Base-by-base conservation (phyloP, 23 red algal genomes). In the Gracilariopsis chorda region DNA sequence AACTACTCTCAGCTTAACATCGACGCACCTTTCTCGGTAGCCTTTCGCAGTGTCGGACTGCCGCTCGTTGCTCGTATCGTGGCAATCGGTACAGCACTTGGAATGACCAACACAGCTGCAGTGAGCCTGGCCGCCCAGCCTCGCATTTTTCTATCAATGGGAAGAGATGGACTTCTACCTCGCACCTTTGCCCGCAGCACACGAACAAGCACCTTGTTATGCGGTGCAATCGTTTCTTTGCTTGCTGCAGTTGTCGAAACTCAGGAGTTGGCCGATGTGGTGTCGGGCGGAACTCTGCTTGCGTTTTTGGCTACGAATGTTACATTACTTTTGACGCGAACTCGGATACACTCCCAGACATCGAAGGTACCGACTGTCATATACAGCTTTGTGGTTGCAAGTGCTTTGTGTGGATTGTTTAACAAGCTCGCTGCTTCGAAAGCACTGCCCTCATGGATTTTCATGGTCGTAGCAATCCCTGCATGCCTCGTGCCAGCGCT, bases 131-230 rank as follows among this genome's bases (percentile, higher is more conserved):
- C 90, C n/a, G 95, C 95, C 7, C 95, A 94, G 62, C 95, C 95
- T 7, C 83, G 95, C 16, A 82, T 98, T 48, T 94, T 98, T 77
- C 43, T 91, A 39, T 92, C 95, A 19, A 98, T 98, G 95, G 84
- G 90, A 6, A 53, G 85, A 14, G 95, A 98, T 47, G 95, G 95
- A 49, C 67, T 98, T 0, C 78, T 98, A 12, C 95, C 95, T 17
- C 76, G 78, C 46, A 45, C 85, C 12, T 83, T 98, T 68, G 70
- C 72, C 2, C 37, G 41, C 20, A 88, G 78, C 41, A 75, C 80
- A 11, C 86, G 95, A 39, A 29, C 83, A 3, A 84, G 90, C 20
- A 94, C 95, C 7, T 27, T 98, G 20, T 34, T 75, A 43, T 98
- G 95, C 69, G 95, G 95, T 3, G 23, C 88, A 46, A 85, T 79